Evolutionary conservation across 352 stramenopile genomes (phyloP), one percentile per base, ranked within the genome.

Genomic region (Globisporangium orthogonon): DNA sequence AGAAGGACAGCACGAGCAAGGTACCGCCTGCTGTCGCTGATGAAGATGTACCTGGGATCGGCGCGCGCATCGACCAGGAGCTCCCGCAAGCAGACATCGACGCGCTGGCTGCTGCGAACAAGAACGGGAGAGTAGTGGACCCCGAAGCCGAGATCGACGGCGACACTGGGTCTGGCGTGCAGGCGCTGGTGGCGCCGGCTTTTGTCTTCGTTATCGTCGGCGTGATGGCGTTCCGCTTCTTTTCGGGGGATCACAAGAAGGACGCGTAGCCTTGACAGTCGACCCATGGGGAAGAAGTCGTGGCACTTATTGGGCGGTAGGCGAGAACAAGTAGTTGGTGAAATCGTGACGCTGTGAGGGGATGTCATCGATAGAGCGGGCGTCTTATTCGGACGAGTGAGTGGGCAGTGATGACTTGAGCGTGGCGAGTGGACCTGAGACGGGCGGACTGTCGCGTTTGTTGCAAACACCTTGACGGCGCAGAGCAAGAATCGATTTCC

Each of bases 231-330:
- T 65, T 80, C 30, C 70, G 74, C 11, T 55, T 61, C 47, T 73
- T 87, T 59, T 78, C 78, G 10, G 74, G 76, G 15, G 69, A 87
- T 53, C 80, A 91, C 67, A 91, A 88, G 71, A 91, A 91, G 57
- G 63, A 86, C 49, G 80, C 78, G 33, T 91, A 13, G 17, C 7
- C 45, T 33, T 29, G 23, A 1, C 23, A 23, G 23, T 23, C 23
- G 23, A 23, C 23, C 23, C 23, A 23, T 23, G 23, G 23, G 23
- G 23, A 23, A 23, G 23, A 23, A 23, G 23, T 23, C 23, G 23
- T 23, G 23, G 23, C 23, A 23, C 23, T 23, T 23, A 23, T 23
- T 23, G 23, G 23, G 23, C 23, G 23, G 23, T 23, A 23, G 23
- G 23, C 23, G 23, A 23, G 23, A 23, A 1, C 23, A 23, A 23